Percentiles rank a stretch among this genome's conserved stretches.
Conservation (phyloP, 345 rosid species). For the Alliaria petiolata region DNA sequence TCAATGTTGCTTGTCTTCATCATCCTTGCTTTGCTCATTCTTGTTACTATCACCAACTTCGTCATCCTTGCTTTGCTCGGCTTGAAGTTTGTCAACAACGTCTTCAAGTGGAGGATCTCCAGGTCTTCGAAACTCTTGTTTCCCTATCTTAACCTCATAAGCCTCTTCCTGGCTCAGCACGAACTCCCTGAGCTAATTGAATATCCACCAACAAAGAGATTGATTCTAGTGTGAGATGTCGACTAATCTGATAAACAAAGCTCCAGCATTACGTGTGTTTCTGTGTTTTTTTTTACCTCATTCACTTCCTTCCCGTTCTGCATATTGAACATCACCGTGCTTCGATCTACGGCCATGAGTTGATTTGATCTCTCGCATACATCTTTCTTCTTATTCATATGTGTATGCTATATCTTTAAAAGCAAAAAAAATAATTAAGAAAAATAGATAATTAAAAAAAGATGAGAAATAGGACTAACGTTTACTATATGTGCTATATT, state of each 20-base stretch:
- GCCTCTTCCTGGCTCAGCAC: constrained; percentile 69
- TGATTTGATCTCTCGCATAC: no score
- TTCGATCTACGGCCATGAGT: constrained; percentile 65
- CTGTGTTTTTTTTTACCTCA: constrained; percentile 43
- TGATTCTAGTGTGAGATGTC: not conserved
- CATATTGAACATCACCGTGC: constrained; percentile 84
- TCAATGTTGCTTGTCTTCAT: no score
- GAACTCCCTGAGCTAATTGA: constrained; percentile 72
- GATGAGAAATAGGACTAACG: no score
- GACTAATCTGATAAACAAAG: not conserved
- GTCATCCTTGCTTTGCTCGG: constrained; percentile 19
- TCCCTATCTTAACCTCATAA: constrained; percentile 83
- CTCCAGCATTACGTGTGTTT: not conserved
- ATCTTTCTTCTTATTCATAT: no score
- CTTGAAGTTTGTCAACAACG: constrained; percentile 43
- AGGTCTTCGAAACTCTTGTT: constrained; percentile 60
- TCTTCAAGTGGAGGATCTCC: constrained; percentile 87
- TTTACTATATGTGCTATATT: no score
- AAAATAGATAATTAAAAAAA: no score
- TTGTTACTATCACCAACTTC: constrained; percentile 7
- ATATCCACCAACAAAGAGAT: not conserved
- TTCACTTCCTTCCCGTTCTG: constrained; percentile 47
- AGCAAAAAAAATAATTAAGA: no score
- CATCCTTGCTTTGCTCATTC: constrained; percentile 43
- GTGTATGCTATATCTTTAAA: no score